Evolutionary conservation across 345 rosid genomes (phyloP), one percentile per base, ranked within the genome.

Genomic region (Punica granatum): DNA sequence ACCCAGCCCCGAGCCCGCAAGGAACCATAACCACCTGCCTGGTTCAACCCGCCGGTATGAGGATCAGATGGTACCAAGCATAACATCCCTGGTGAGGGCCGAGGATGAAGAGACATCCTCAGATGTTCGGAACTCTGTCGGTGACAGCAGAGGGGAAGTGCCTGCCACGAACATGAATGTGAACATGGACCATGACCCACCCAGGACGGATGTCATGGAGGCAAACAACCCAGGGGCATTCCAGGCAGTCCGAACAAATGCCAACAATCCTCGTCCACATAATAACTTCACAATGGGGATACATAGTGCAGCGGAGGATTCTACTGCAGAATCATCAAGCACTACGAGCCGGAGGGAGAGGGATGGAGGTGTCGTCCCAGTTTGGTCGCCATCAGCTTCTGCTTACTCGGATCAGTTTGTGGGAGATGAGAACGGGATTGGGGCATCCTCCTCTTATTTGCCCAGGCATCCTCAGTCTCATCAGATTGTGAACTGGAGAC

Each of bases 41-140:
- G 60, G 71, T 64, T 67, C 82, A 51, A 65, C 53, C 54, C 76
- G 83, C 25, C 80, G 87, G 59, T 88, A 86, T n/a, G 92, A 88
- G 70, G 99, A 93, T 83, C 99, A 93, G 73, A 90, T 90, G 99
- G 99, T 93, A 36, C 99, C 99, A 44, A 93, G 95, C 85, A 86
- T 93, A 75, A 88, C 97, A 66, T 71, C 92, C 73, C 71, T 90
- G 59, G 65, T 89, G 41, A 85, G 98, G 77, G 83, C 76, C 12
- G 90, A 86, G 74, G 96, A 82, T 23, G 89, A 84, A 72, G 98
- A 87, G 75, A 73, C 94, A 64, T 86, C 92, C 63, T 68, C 77
- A 10, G 81, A 78, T 80, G 71, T 84, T 71, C 81, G 65, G 74
- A 87, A 80, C 63, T 76, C 80, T 6, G 76, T 56, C 8, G 88